Evolutionary conservation across 805 yeast genomes (phyloP), one percentile per base, ranked within the genome.

Genomic region (Suhomyces emberorum): DNA sequence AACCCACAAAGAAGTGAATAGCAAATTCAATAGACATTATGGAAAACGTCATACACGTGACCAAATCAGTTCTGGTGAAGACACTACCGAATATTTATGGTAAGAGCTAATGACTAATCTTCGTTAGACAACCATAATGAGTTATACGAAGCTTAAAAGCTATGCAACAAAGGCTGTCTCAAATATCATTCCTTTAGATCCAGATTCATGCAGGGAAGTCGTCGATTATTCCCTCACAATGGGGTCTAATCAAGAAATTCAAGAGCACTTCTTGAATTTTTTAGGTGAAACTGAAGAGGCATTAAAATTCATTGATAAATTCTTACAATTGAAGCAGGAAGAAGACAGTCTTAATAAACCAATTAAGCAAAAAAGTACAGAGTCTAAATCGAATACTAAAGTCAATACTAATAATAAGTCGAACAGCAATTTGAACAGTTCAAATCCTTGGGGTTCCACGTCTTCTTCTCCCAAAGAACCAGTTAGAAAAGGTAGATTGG

Each of bases 251-350:
- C 65, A 67, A 3, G 77, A 68, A 10, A 69, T 77, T 7, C 65
- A 69, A 15, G 63, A 60, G 16, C 81, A 82, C 53, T 74, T 81
- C 48, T 52, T 72, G 10, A 75, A 77, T 30, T 52, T 80, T 12
- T 54, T 79, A 10, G 86, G 86, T 5, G 78, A 78, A 37, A 69
- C 78, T 10, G 76, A 77, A 18, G 76, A 63, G 28, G 66, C 81
- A 1, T 51, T 74, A 23, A 58, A 64, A 12, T 76, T 79, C 44
- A 63, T 77, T 1, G 47, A 69, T 1, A 63, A 57, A 20, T 75
- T 78, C 46, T 55, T 70, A 11, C 54, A 61, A 16, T 57, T 66
- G 55, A 54, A 69, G 32, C 54, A 55, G 32, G 68, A 67, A 16
- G 60, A 51, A 22, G 31, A 30, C 30, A 19, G 7, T 14, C 18